These are phyloP conservation scores for Coemansia guatemalensis DNA, from an alignment of 192 early-diverging fungal species.

Conservation along the genomic window DNA sequence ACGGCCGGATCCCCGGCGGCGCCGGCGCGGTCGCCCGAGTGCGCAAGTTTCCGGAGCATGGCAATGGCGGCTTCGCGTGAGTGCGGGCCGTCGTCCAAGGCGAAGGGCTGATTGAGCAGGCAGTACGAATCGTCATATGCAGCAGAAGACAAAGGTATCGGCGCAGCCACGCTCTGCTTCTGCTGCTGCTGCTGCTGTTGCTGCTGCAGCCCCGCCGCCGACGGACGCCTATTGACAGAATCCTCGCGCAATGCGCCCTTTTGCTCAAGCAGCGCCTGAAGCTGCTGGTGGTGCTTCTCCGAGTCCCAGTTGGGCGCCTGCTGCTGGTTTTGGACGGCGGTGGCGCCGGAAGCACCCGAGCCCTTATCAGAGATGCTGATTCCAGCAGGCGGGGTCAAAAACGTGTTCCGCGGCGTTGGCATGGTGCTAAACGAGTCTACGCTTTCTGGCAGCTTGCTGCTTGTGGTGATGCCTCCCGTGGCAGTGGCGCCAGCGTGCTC, in stretches of 20 bases:
- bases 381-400: slow-evolving; percentile 48
- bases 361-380: slow-evolving; percentile 32
- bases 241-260: slow-evolving; percentile 11
- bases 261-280: slow-evolving; percentile 39
- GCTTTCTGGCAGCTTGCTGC: slow-evolving; percentile 28
- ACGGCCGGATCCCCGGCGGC: neutral
- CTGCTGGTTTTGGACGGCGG: slow-evolving; percentile 3
- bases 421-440: slow-evolving; percentile 50
- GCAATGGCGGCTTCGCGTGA: slow-evolving; percentile 37
- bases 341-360: neutral
- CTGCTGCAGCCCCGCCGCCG: neutral
- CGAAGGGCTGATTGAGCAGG: slow-evolving; percentile 23
- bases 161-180: neutral
- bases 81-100: slow-evolving; percentile 11
- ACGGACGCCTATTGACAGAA: neutral
- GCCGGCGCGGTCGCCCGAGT: slow-evolving; percentile 4
- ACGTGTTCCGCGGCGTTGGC: slow-evolving; percentile 52
- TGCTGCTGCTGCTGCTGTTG: slow-evolving; percentile 1
- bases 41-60: slow-evolving; percentile 32
- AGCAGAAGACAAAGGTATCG: neutral
- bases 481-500: neutral
- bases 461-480: neutral
- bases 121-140: slow-evolving; percentile 51
- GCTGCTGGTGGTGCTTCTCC: slow-evolving; percentile 40
- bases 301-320: slow-evolving; percentile 29